Conservation (phyloP, 805 yeast species). For the Candida nemodendra region DNA sequence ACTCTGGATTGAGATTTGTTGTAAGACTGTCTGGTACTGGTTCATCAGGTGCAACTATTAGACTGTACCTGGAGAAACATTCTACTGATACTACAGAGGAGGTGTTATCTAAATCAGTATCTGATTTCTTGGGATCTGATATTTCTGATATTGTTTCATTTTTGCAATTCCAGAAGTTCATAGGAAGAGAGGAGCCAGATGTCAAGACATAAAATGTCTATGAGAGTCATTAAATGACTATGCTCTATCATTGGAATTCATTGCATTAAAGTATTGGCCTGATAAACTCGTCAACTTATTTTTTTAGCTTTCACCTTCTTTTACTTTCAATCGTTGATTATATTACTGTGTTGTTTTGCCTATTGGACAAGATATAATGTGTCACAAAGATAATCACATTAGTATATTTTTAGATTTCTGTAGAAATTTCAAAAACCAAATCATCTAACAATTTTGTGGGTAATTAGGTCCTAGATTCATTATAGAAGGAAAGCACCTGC, state of each 20-base stretch:
- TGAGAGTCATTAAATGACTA: background rate
- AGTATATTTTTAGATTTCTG: no score
- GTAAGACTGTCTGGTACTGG: conserved; percentile 96
- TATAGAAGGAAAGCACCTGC: conserved; percentile 20
- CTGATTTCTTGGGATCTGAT: conserved; percentile 64
- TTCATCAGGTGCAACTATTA: conserved; percentile 94
- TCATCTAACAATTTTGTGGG: no score
- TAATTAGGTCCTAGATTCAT: no score
- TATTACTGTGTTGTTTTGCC: no score
- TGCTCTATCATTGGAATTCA: background rate
- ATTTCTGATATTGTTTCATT: conserved; percentile 62
- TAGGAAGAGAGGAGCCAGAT: conserved; percentile 85
- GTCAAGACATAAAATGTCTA: conserved; percentile 80
- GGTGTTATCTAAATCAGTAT: conserved; percentile 47
- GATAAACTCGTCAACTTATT: no score
- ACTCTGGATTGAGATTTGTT: conserved; percentile 80
- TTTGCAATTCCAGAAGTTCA: conserved; percentile 66
- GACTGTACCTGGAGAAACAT: conserved; percentile 87
- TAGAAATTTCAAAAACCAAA: no score
- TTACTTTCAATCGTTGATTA: no score
- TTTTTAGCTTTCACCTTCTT: no score
- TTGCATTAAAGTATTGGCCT: no score
- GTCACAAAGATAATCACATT: no score
- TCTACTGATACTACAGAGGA: conserved; percentile 55
- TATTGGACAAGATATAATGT: no score